Evolutionary conservation across 805 yeast genomes (phyloP), one percentile per base, ranked within the genome.

Genomic region (Teunomyces panamensis): DNA sequence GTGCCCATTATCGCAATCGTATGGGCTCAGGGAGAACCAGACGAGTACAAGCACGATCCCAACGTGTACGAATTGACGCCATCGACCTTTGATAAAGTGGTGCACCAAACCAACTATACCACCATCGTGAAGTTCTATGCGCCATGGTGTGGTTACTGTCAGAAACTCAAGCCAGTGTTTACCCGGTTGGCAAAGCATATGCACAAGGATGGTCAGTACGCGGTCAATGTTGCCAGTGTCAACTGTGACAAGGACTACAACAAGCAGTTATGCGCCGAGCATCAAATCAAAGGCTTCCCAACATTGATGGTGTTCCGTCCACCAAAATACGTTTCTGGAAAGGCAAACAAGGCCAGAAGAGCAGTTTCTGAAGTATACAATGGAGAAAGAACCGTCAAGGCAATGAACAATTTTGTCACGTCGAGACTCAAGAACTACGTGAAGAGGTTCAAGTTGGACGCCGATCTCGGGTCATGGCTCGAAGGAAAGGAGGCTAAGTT

Each of bases 71-170:
- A 85, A 56, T 67, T 86, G 35, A 74, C 77, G 17, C 68, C 83
- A 2, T 55, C 71, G 11, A 83, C 73, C 45, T 90, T 90, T 60
- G 81, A 84, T 51, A 77, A 79, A 47, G 85, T 84, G 43, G 81
- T 91, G 3, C 73, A 81, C 37, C 65, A 73, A 17, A 75, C 95
- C 2, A 89, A 89, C 61, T 86, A 89, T 57, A 86, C 96, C 1
- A 68, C 96, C 1, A 68, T 90, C 14, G 90, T 89, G 17, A 90
- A 90, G 69, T 91, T 91, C 66, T 91, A 86, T 65, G 97, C 98
- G 4, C 97, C 97, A 33, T 91, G 98, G 98, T 92, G 99, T 72
- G 97, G 97, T 4, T 89, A 92, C 66, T 92, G 99, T 68, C 78
- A 83, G 57, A 77, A 81, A 48, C 70, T 92, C 44, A 79, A 82